A percentile compares a stretch with the other conserved stretches of the same genome.
phyloP scores from a whole-genome alignment of 768 basidiomycete genomes.

The Pisolithus marmoratus region DNA sequence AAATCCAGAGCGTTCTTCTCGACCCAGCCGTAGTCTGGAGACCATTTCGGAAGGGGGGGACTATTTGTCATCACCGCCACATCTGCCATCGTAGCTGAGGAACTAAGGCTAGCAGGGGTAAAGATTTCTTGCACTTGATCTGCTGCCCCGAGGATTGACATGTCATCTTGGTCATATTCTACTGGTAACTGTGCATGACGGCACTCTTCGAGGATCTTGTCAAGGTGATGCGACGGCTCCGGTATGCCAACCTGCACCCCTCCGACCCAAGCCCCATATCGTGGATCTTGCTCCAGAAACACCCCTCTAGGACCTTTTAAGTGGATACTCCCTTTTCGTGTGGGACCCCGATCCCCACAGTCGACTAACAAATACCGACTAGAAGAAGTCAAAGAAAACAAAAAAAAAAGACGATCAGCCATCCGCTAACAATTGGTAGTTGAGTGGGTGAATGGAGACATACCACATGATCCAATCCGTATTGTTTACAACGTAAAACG shows the following conservation, averaged over 20 bases:
- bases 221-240: constrained; percentile 49
- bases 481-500: no score
- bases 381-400: background rate
- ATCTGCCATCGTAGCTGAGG: no score
- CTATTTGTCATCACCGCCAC: background rate
- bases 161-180: constrained; percentile 47
- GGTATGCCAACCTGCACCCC: constrained; percentile 45
- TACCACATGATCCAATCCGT: no score
- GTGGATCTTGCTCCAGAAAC: background rate
- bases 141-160: constrained; percentile 33
- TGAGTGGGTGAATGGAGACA: background rate
- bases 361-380: background rate
- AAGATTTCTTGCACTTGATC: background rate
- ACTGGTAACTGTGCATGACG: constrained; percentile 37
- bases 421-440: background rate
- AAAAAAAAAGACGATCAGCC: no score
- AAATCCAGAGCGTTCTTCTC: constrained; percentile 36
- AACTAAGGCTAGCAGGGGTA: background rate
- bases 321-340: background rate
- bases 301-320: background rate
- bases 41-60: constrained; percentile 36
- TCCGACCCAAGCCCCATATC: background rate
- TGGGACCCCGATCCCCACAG: background rate
- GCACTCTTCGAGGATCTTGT: constrained; percentile 39
- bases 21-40: constrained; percentile 49